These are phyloP conservation scores for Fusarium camptoceras DNA, from an alignment of 2,329 filamentous ascomycete species.

Conservation along the genomic window DNA sequence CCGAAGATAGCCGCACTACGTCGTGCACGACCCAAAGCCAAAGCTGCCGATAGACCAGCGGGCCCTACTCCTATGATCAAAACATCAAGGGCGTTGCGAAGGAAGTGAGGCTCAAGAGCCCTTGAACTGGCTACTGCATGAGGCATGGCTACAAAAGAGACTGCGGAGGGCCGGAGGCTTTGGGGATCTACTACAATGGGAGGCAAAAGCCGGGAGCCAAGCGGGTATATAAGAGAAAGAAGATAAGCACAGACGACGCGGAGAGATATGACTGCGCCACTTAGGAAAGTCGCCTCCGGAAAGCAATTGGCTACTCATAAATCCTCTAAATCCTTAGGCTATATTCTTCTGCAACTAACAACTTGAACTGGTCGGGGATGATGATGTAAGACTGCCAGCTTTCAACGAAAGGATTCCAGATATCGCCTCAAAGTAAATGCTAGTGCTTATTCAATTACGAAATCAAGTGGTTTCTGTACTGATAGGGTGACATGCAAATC, in stretches of 20 bases:
- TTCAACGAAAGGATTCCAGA: neutral
- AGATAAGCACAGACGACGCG: neutral
- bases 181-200: neutral
- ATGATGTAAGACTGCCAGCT: neutral
- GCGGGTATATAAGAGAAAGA: neutral
- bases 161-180: rapidly evolving
- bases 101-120: neutral
- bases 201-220: neutral
- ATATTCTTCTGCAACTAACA: neutral
- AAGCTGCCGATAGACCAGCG: slow-evolving; percentile 2
- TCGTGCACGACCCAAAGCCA: neutral
- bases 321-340: neutral
- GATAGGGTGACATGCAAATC: neutral
- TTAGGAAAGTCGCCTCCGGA: rapidly evolving
- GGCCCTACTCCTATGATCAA: neutral
- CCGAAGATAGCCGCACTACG: neutral
- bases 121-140: neutral
- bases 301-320: neutral
- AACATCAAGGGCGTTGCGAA: slow-evolving; percentile 15
- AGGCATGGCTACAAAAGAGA: neutral
- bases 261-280: neutral
- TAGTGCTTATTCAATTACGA: neutral
- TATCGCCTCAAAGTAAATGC: neutral
- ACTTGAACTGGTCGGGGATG: rapidly evolving
- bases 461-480: neutral